phyloP scores from a whole-genome alignment of 352 stramenopile species.

The Phytophthora capsici region DNA sequence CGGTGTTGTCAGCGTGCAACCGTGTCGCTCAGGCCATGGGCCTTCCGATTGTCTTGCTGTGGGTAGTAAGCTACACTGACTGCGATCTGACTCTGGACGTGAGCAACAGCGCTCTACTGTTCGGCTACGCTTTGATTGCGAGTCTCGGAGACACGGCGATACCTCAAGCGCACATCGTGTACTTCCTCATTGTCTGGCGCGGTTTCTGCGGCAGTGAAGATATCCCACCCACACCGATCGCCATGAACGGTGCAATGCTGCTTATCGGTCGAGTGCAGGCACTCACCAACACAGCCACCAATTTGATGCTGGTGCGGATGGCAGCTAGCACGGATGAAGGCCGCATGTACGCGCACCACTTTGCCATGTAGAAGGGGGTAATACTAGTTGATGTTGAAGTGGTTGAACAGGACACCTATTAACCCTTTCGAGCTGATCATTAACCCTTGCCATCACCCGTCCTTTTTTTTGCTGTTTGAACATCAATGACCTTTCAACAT shows the following conservation, averaged over 20 bases:
- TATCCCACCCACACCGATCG: conserved; percentile 47
- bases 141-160: conserved; percentile 61
- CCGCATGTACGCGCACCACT: conserved; percentile 45
- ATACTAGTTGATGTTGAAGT: too few species aligned
- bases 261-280: conserved; percentile 56
- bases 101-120: conserved; percentile 48
- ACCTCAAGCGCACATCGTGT: conserved; percentile 46
- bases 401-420: too few species aligned
- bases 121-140: conserved; percentile 49
- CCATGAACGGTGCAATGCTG: conserved; percentile 48
- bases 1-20: conserved; percentile 61
- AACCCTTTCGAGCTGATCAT: too few species aligned
- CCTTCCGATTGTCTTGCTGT: conserved; percentile 56
- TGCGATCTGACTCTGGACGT: conserved; percentile 42
- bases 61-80: conserved; percentile 57
- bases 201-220: conserved; percentile 58
- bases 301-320: conserved; percentile 69
- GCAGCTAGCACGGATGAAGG: conserved; percentile 51
- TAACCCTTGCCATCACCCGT: too few species aligned
- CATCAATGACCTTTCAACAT: too few species aligned
- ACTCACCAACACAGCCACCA: conserved; percentile 55
- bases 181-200: conserved; percentile 64
- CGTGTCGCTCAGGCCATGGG: conserved; percentile 51
- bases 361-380: conserved; percentile 22
- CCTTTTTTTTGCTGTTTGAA: too few species aligned